A percentile compares a stretch with the other conserved stretches of the same genome.
These are phyloP conservation scores for Malassezia globosa DNA, from an alignment of 1,284 basidiomycete species.

Conservation along the genomic window DNA sequence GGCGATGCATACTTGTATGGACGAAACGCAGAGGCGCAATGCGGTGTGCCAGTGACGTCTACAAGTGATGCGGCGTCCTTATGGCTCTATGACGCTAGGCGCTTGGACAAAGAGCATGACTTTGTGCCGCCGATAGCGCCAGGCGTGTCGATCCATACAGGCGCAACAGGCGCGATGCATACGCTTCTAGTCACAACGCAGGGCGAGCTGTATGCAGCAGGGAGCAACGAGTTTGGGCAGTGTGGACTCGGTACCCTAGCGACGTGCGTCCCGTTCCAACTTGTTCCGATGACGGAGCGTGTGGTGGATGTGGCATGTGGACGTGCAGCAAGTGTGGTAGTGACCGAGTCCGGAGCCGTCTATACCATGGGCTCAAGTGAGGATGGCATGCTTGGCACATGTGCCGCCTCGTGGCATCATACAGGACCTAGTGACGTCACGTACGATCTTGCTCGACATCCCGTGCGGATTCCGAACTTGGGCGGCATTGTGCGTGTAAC, in stretches of 20 bases:
- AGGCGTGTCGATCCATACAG: constrained; percentile 60
- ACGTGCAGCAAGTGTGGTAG: constrained; percentile 62
- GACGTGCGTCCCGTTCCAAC: constrained; percentile 49
- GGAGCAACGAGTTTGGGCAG: constrained; percentile 72
- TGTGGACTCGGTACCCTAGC: constrained; percentile 23
- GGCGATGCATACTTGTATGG: constrained; percentile 79
- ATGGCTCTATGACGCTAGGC: constrained; percentile 58
- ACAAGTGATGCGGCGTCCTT: constrained; percentile 46
- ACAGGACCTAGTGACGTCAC: neutral
- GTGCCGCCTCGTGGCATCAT: constrained; percentile 47
- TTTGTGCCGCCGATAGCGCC: constrained; percentile 52
- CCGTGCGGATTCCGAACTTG: neutral
- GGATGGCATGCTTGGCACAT: constrained; percentile 82
- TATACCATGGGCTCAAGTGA: constrained; percentile 84
- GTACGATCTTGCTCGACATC: neutral
- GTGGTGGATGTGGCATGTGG: constrained; percentile 68
- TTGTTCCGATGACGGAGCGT: constrained; percentile 49
- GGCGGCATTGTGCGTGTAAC: constrained; percentile 66
- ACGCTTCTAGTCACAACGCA: constrained; percentile 68
- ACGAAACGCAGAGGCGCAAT: constrained; percentile 54
- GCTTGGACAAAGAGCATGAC: constrained; percentile 23
- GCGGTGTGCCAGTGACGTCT: constrained; percentile 49
- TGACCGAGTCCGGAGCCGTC: constrained; percentile 71
- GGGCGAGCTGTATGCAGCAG: constrained; percentile 72
- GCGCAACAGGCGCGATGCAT: constrained; percentile 70